Evolutionary conservation across 352 stramenopile genomes (phyloP).

Genomic region (Peronospora belbahrii): DNA sequence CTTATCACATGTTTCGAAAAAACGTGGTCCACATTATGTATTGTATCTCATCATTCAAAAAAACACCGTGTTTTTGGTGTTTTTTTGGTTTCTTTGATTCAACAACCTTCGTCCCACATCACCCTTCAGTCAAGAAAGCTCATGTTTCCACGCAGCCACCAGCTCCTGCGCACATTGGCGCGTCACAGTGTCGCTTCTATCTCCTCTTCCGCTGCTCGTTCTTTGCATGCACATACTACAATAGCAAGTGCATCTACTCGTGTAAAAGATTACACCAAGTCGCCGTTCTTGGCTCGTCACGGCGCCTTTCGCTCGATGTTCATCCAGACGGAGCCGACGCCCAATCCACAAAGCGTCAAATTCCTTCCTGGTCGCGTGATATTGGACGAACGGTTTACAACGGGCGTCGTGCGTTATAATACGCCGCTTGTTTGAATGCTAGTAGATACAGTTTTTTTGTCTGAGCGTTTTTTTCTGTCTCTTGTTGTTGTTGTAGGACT

Average conservation of each 20-base stretch:
- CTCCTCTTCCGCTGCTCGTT: conserved; percentile 3
- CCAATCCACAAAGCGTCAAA: conserved; percentile 97
- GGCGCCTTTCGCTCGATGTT: conserved; percentile 89
- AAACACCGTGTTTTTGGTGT: too few species aligned
- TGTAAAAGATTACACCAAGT: not conserved
- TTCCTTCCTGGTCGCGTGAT: conserved; percentile 91
- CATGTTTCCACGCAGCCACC: conserved; percentile 25
- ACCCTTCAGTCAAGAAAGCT: not conserved
- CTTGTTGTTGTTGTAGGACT: conserved; percentile 46
- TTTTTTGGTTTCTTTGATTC: conserved; percentile 1
- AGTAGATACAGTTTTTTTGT: too few species aligned
- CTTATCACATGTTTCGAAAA: too few species aligned
- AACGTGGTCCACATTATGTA: too few species aligned
- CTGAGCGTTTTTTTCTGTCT: too few species aligned
- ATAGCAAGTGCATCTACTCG: not conserved
- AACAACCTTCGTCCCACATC: not conserved
- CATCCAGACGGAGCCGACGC: conserved; percentile 97
- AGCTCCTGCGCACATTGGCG: conserved; percentile 21
- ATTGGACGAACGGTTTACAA: conserved; percentile 86
- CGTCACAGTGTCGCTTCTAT: conserved; percentile 12
- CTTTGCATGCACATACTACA: conserved; percentile 11
- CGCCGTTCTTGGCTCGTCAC: conserved; percentile 22
- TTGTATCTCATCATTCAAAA: too few species aligned
- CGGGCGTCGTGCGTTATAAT: conserved; percentile 58
- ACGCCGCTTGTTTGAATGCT: too few species aligned